phyloP scores from a whole-genome alignment of 2,329 filamentous ascomycete genomes.

The Epichloe hybrida region DNA sequence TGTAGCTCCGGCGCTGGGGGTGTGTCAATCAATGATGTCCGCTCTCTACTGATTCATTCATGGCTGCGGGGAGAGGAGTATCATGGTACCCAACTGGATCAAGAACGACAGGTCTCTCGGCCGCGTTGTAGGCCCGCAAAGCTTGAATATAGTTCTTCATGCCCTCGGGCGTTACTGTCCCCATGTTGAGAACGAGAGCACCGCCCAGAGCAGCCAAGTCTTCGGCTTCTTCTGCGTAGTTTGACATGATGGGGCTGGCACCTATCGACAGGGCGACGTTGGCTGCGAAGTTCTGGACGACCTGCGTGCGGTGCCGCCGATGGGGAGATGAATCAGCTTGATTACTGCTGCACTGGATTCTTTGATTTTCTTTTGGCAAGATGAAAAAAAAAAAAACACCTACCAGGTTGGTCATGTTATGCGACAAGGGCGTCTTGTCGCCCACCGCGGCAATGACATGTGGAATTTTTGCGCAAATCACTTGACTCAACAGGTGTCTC shows the following conservation, averaged over 20 bases:
- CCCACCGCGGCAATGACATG: conserved; percentile 48
- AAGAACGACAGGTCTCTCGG: conserved; percentile 62
- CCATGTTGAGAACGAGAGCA: conserved; percentile 86
- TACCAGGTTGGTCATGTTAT: conserved; percentile 93
- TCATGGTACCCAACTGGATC: conserved; percentile 67
- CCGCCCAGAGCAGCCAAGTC: conserved; percentile 70
- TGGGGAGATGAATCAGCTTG: too few relatives aligned
- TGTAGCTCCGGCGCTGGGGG: conserved; percentile 59
- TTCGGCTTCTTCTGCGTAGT: conserved; percentile 65
- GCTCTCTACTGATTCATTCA: too few relatives aligned
- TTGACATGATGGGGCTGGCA: conserved; percentile 88
- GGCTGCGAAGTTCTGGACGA: conserved; percentile 89
- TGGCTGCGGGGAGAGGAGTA: background rate
- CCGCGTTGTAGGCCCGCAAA: conserved; percentile 66
- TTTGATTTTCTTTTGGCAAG: too few relatives aligned
- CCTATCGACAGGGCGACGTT: conserved; percentile 79
- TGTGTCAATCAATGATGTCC: too few relatives aligned
- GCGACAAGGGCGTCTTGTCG: conserved; percentile 56
- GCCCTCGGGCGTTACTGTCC: conserved; percentile 68
- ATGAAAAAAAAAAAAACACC: background rate
- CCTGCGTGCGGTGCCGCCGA: conserved; percentile 15
- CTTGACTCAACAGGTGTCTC: conserved; percentile 32
- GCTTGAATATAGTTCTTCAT: conserved; percentile 60
- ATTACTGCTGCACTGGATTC: too few relatives aligned
- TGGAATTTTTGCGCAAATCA: conserved; percentile 35